Base-by-base conservation (phyloP, 306 rosid genomes). In the Benincasa hispida region DNA sequence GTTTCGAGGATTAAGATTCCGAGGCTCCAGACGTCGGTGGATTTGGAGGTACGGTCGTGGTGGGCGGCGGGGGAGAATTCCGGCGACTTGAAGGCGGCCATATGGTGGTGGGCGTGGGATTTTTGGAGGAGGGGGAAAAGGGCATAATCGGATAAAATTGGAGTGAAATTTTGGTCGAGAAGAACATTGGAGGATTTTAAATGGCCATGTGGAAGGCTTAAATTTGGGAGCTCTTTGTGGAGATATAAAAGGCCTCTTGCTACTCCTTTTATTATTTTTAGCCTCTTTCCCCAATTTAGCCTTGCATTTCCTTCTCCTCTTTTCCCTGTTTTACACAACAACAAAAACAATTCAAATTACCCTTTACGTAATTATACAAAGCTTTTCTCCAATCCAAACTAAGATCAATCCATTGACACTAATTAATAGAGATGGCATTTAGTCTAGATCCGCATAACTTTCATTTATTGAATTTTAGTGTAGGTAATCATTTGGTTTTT, bases 21-120 rank as follows among this genome's bases (percentile, higher is more conserved):
- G n/a, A 95, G 90, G 51, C 93, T 79, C 99, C 99, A 95, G 6
- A 95, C 83, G n/a, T 95, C 99, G 0, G 87, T 84, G 77, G 88
- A 90, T 92, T 86, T 92, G 17, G 99, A 87, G 25, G 90, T 84
- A 22, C 93, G 83, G n/a, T 90, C 87, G 5, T 87, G 86, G 10
- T 82, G 89, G 32, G 73, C 15, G 5, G n/a, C n/a, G 57, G 19
- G 19, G 53, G 53, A 12, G 84, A 78, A 85, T 54, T 95, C 99
- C 0, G 99, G 98, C 6, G 92, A 86, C 78, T 86, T 89, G 88
- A 86, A 95, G 24, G 85, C 89, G 21, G 84, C 88, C 93, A 95
- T 87, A 22, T 87, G 77, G 76, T 83, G 83, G 12, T 82, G 86
- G 14, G 96, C 96, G 51, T 87, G 79, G 7, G 92, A 91, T 42